Percentiles rank a stretch among this genome's conserved stretches.
phyloP scores from a whole-genome alignment of 768 basidiomycete species.

The Boletellus ananas region DNA sequence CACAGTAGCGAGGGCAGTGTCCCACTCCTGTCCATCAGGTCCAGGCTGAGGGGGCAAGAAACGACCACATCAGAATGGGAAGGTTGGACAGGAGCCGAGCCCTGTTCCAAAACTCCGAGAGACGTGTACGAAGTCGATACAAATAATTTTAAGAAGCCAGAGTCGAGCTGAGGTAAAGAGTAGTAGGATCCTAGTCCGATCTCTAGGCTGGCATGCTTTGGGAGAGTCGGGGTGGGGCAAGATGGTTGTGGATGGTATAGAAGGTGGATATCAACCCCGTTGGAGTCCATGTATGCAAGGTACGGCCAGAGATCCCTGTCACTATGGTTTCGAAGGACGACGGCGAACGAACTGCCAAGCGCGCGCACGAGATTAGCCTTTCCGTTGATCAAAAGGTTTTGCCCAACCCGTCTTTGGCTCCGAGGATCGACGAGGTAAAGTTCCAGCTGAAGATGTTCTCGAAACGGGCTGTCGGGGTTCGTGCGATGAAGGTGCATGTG shows the following conservation, averaged over 20 bases:
- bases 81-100: conserved; percentile 19
- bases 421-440: conserved; percentile 47
- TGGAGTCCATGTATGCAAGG: conserved; percentile 58
- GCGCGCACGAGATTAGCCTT: conserved; percentile 46
- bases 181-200: conserved; percentile 39
- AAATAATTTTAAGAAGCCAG: conserved; percentile 56
- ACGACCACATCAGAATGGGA: conserved; percentile 10
- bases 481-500: conserved; percentile 53
- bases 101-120: conserved; percentile 49
- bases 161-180: conserved; percentile 42
- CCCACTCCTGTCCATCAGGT: conserved; percentile 27
- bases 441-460: conserved; percentile 48
- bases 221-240: conserved; percentile 41
- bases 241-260: conserved; percentile 50
- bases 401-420: conserved; percentile 40
- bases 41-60: conserved; percentile 4
- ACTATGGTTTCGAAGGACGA: conserved; percentile 49
- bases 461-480: conserved; percentile 46
- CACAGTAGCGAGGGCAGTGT: conserved; percentile 25
- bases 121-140: conserved; percentile 49
- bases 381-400: conserved; percentile 46
- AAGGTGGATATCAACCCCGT: conserved; percentile 49
- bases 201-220: conserved; percentile 35
- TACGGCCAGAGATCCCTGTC: conserved; percentile 59
- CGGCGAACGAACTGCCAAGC: conserved; percentile 41